phyloP scores from a whole-genome alignment of 495 filamentous ascomycete genomes.

The Massariosphaeria phaeospora region DNA sequence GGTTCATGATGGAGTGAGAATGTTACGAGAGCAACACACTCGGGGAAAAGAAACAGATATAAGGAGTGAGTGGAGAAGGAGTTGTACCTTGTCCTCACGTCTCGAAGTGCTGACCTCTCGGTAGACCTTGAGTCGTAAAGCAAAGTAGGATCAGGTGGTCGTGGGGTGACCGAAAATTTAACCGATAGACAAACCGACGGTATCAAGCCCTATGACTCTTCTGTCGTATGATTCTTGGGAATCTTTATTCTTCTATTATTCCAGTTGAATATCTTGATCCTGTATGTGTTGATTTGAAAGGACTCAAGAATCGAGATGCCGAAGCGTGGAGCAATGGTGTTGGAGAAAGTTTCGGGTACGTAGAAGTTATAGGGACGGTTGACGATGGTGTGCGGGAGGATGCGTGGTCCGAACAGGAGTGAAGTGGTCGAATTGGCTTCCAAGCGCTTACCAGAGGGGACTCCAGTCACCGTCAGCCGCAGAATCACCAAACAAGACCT shows the following conservation, averaged over 20 bases:
- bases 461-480: conserved; percentile 37
- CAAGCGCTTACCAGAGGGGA: conserved; percentile 18
- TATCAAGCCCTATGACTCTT: conserved; percentile 26
- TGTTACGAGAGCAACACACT: conserved; percentile 6
- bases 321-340: background rate
- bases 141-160: conserved; percentile 24
- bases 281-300: background rate
- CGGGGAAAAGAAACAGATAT: conserved; percentile 2
- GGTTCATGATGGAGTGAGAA: conserved; percentile 25
- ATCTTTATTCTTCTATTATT: conserved; percentile 8
- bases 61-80: conserved; percentile 33
- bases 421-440: conserved; percentile 22
- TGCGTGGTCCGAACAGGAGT: conserved; percentile 19
- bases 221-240: conserved; percentile 25
- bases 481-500: conserved; percentile 37
- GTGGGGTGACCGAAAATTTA: conserved; percentile 32
- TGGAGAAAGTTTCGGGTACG: conserved; percentile 6
- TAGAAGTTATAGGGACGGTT: conserved; percentile 21
- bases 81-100: conserved; percentile 14
- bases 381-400: conserved; percentile 23
- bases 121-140: conserved; percentile 15
- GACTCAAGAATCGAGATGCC: background rate
- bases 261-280: conserved; percentile 8
- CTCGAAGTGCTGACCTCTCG: conserved; percentile 21
- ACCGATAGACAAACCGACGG: conserved; percentile 34